Conservation (phyloP, 139 green algal species). For the Desmodesmus armatus region DNA sequence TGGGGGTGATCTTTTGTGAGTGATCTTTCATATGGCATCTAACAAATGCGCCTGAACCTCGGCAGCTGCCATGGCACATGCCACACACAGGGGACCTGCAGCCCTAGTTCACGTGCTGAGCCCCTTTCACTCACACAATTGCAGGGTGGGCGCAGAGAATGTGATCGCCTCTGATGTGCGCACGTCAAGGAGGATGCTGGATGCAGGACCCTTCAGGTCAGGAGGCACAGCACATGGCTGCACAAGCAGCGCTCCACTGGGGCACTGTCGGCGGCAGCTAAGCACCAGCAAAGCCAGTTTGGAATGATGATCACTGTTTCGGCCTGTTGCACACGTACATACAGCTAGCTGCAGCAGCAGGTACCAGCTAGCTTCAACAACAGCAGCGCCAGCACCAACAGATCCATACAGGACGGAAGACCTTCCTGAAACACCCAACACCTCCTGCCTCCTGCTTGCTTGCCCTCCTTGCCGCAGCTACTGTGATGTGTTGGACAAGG, state of each 20-base stretch:
- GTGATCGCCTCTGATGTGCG: constrained; percentile 56
- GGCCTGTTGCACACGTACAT: background rate
- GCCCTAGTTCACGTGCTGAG: no score
- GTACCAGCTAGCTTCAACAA: no score
- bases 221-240: no score
- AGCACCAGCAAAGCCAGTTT: background rate
- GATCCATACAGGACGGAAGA: no score
- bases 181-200: constrained; percentile 39
- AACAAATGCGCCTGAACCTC: background rate
- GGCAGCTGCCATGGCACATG: background rate
- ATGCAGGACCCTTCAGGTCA: constrained; percentile 50
- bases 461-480: no score
- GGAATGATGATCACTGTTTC: background rate
- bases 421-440: no score
- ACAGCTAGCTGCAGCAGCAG: background rate
- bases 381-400: no score
- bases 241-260: no score
- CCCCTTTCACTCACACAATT: no score
- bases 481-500: constrained; percentile 16
- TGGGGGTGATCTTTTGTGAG: background rate
- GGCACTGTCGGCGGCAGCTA: constrained; percentile 46
- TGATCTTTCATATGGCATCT: background rate
- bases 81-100: background rate
- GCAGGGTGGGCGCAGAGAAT: constrained; percentile 52
- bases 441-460: no score